phyloP scores from a whole-genome alignment of 495 filamentous ascomycete species.

The Neurospora intermedia region DNA sequence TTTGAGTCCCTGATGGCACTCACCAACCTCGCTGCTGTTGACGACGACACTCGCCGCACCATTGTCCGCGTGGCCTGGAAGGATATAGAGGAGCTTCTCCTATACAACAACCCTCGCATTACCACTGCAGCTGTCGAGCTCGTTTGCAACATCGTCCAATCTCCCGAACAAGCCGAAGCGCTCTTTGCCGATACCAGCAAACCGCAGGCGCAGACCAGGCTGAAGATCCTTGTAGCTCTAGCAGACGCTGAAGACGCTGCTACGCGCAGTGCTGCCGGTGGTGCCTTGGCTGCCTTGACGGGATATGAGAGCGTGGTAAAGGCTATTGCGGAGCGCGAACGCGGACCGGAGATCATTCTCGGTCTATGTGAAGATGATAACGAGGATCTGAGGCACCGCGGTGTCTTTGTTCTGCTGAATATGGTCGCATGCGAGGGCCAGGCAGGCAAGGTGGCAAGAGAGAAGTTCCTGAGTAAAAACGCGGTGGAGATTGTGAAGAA shows the following conservation, averaged over 20 bases:
- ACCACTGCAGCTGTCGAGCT: slow-evolving; percentile 80
- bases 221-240: slow-evolving; percentile 77
- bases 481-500: slow-evolving; percentile 52
- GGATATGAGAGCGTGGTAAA: slow-evolving; percentile 62
- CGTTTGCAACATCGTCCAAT: slow-evolving; percentile 82
- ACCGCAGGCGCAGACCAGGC: slow-evolving; percentile 53
- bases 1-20: slow-evolving; percentile 88
- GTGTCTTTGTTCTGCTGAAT: slow-evolving; percentile 64
- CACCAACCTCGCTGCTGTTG: slow-evolving; percentile 80
- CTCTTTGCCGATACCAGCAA: slow-evolving; percentile 58
- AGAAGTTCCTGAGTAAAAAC: slow-evolving; percentile 33
- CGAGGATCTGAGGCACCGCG: slow-evolving; percentile 66
- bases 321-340: slow-evolving; percentile 54
- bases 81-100: slow-evolving; percentile 69
- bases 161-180: slow-evolving; percentile 53
- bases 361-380: slow-evolving; percentile 64
- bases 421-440: slow-evolving; percentile 43
- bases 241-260: slow-evolving; percentile 72
- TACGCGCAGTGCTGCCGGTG: slow-evolving; percentile 76
- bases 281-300: slow-evolving; percentile 74
- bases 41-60: slow-evolving; percentile 53
- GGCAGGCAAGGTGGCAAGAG: slow-evolving; percentile 37
- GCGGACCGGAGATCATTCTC: slow-evolving; percentile 60
- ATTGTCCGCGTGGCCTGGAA: slow-evolving; percentile 66
- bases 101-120: slow-evolving; percentile 64